These are phyloP conservation scores for Dunaliella sp. DNA, from an alignment of 139 green algal species.

Conservation along the genomic window DNA sequence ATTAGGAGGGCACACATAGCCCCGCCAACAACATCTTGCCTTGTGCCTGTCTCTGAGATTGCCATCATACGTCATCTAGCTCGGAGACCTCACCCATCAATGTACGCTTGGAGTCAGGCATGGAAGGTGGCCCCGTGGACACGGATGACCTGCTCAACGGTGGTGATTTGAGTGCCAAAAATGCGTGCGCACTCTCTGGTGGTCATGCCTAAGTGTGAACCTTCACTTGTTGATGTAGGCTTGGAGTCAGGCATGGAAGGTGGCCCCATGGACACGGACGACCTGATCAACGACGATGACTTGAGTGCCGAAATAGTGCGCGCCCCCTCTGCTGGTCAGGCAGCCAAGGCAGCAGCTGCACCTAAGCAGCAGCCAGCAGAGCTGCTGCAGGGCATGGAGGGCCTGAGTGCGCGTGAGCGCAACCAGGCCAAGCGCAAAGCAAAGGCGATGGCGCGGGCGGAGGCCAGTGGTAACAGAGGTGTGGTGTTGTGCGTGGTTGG, in stretches of 20 bases:
- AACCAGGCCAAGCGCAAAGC: slow-evolving; percentile 85
- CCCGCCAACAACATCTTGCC: no score
- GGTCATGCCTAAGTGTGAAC: neutral
- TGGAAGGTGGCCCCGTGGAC: slow-evolving; percentile 57
- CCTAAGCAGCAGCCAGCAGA: slow-evolving; percentile 45
- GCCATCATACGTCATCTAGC: no score
- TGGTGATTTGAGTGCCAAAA: slow-evolving; percentile 63
- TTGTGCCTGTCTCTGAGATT: no score
- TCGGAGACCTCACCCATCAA: neutral
- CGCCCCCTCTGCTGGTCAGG: neutral
- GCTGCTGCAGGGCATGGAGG: slow-evolving; percentile 52
- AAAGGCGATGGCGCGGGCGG: slow-evolving; percentile 43
- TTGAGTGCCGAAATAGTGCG: slow-evolving; percentile 33
- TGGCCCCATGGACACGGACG: slow-evolving; percentile 58
- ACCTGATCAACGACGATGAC: slow-evolving; percentile 80
- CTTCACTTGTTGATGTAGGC: slow-evolving; percentile 8
- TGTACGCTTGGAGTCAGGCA: slow-evolving; percentile 45
- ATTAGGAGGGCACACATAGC: no score
- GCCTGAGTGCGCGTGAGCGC: slow-evolving; percentile 75
- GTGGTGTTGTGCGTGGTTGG: no score
- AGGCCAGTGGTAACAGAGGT: neutral
- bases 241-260: slow-evolving; percentile 52
- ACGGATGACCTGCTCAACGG: slow-evolving; percentile 72
- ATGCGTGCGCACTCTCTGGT: neutral
- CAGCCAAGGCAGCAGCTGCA: neutral